phyloP scores from a whole-genome alignment of 495 filamentous ascomycete genomes.

The Aspergillus sparsus region DNA sequence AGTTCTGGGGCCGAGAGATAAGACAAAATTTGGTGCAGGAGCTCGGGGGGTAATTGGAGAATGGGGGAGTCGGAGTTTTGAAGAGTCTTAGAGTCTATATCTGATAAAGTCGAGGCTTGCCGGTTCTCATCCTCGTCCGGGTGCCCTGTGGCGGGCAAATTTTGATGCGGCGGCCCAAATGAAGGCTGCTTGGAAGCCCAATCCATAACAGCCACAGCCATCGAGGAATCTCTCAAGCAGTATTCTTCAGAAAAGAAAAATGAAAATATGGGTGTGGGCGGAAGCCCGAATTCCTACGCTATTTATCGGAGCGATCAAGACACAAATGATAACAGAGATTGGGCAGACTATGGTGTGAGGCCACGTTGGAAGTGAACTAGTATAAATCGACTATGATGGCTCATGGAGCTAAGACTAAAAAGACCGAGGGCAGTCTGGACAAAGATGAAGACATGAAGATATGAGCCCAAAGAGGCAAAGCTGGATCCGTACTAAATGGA shows the following conservation, averaged over 20 bases:
- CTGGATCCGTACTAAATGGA: constrained; percentile 2
- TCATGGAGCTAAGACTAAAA: neutral
- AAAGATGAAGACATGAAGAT: neutral
- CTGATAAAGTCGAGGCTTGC: constrained; percentile 3
- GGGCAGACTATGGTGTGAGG: neutral
- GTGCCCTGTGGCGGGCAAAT: constrained; percentile 10
- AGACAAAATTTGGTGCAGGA: constrained; percentile 61
- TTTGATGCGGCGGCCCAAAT: constrained; percentile 18
- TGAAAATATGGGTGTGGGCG: neutral
- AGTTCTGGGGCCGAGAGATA: constrained; percentile 62
- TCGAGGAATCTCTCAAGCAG: neutral
- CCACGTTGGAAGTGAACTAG: neutral
- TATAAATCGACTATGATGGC: neutral
- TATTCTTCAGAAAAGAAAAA: neutral
- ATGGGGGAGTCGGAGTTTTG: constrained; percentile 29
- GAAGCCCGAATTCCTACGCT: neutral
- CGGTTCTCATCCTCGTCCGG: constrained; percentile 8
- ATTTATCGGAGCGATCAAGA: neutral
- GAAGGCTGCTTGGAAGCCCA: constrained; percentile 10
- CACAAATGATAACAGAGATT: neutral
- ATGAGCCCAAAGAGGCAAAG: constrained; percentile 1
- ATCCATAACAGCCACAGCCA: constrained; percentile 22
- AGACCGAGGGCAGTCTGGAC: neutral
- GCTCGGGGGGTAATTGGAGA: constrained; percentile 59
- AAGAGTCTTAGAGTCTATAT: neutral